phyloP scores from a whole-genome alignment of 768 basidiomycete genomes.

The Agaricus bisporus region DNA sequence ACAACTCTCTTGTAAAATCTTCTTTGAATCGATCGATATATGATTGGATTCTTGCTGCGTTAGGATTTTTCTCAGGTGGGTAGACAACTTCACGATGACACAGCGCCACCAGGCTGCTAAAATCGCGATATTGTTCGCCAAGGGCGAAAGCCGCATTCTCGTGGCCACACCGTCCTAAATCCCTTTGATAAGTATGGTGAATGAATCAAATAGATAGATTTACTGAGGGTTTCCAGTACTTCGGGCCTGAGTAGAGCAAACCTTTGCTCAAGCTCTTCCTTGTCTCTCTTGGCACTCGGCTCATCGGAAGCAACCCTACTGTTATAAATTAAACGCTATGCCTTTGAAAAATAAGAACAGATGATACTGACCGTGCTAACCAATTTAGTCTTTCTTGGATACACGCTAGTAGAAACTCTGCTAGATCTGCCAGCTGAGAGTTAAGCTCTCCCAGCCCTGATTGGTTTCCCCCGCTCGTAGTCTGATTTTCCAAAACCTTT shows the following conservation, averaged over 20 bases:
- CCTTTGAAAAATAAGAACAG: not conserved
- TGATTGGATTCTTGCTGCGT: conserved; percentile 51
- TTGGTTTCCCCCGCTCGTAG: conserved; percentile 18
- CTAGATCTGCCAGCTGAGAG: conserved; percentile 60
- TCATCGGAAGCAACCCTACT: conserved; percentile 39
- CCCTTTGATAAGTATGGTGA: not conserved
- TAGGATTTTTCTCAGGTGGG: conserved; percentile 59
- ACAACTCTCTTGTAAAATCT: conserved; percentile 84
- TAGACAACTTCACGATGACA: conserved; percentile 66
- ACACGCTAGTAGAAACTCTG: conserved; percentile 55
- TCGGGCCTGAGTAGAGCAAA: conserved; percentile 72
- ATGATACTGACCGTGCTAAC: conserved; percentile 47
- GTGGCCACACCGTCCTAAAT: conserved; percentile 59
- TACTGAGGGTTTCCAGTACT: conserved; percentile 76
- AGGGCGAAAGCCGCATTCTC: conserved; percentile 69
- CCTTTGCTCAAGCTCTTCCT: conserved; percentile 52
- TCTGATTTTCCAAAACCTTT: conserved; percentile 35
- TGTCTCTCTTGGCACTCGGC: conserved; percentile 47
- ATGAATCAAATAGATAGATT: conserved; percentile 18
- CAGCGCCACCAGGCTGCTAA: conserved; percentile 75
- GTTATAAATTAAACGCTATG: not conserved
- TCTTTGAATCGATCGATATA: conserved; percentile 80
- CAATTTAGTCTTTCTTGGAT: conserved; percentile 65
- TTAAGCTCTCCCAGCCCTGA: conserved; percentile 31
- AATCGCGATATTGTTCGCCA: conserved; percentile 85